phyloP scores from a whole-genome alignment of 2,329 filamentous ascomycete genomes.

The Pseudogymnoascus sp. region DNA sequence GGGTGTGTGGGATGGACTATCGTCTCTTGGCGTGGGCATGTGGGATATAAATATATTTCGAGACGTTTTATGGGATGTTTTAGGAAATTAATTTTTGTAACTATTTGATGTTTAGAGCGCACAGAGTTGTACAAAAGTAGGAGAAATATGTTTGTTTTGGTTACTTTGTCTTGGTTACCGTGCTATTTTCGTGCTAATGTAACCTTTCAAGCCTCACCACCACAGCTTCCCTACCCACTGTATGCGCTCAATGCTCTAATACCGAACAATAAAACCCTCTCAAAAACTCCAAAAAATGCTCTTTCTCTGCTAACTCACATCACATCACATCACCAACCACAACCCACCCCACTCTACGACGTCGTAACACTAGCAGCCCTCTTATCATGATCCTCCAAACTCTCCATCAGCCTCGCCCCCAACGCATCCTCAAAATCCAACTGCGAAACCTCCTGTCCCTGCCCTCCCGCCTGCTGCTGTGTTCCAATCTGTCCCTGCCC shows the following conservation, averaged over 20 bases:
- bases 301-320: too few species aligned
- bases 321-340: too few species aligned
- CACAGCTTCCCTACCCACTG: not conserved
- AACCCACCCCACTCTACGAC: not conserved
- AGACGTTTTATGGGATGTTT: not conserved
- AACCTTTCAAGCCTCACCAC: not conserved
- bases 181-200: not conserved
- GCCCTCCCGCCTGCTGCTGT: not conserved
- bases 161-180: not conserved
- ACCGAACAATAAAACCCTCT: not conserved
- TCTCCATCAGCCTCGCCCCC: slow-evolving; percentile 4
- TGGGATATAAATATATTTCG: not conserved
- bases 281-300: not conserved
- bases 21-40: not conserved
- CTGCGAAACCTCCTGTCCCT: not conserved
- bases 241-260: not conserved
- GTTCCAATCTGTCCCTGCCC: not conserved
- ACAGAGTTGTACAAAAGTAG: not conserved
- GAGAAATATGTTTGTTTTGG: not conserved
- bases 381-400: slow-evolving; percentile 10
- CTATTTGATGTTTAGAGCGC: not conserved
- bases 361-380: slow-evolving; percentile 3
- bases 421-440: slow-evolving; percentile 7
- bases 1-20: not conserved
- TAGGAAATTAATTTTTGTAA: too few species aligned